phyloP scores from a whole-genome alignment of 345 rosid genomes.

The Aethionema arabicum region DNA sequence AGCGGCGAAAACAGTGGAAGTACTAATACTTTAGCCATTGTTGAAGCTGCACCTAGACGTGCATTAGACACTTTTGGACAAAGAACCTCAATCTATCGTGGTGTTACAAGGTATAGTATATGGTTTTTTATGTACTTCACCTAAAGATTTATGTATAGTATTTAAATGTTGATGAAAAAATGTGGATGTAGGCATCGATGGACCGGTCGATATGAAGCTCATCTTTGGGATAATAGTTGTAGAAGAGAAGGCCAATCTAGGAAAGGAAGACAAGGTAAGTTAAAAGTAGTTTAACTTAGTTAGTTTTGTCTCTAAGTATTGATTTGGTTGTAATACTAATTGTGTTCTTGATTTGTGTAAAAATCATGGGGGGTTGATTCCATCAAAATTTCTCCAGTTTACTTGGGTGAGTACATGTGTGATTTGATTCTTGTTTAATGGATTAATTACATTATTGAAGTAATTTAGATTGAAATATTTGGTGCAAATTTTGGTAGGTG shows the following conservation, averaged over 20 bases:
- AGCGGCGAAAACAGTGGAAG: conserved; percentile 53
- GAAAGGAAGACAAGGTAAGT: conserved; percentile 94
- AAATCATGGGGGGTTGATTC: conserved; percentile 19
- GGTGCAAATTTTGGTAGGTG: conserved; percentile 48
- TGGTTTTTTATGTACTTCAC: not conserved
- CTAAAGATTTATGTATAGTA: not conserved
- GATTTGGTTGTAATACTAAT: conserved; percentile 25
- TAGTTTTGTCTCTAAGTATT: conserved; percentile 14
- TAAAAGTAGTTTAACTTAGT: not conserved
- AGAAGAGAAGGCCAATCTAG: conserved; percentile 99
- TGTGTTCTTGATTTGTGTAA: conserved; percentile 23
- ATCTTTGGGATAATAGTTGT: conserved; percentile 99
- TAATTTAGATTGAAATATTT: not conserved
- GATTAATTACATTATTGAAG: not conserved
- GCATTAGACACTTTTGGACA: conserved; percentile 93
- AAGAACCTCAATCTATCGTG: conserved; percentile 96
- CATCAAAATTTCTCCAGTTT: conserved; percentile 48
- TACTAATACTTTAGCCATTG: conserved; percentile 46
- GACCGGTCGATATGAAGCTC: conserved; percentile 99
- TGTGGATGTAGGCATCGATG: conserved; percentile 70
- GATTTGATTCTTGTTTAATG: not conserved
- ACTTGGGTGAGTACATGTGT: conserved; percentile 63
- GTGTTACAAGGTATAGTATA: conserved; percentile 74
- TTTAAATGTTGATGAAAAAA: conserved; percentile 13
- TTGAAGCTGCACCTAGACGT: conserved; percentile 67